These are phyloP conservation scores for Clathrospora elynae DNA, from an alignment of 2,329 filamentous ascomycete species.

Conservation along the genomic window DNA sequence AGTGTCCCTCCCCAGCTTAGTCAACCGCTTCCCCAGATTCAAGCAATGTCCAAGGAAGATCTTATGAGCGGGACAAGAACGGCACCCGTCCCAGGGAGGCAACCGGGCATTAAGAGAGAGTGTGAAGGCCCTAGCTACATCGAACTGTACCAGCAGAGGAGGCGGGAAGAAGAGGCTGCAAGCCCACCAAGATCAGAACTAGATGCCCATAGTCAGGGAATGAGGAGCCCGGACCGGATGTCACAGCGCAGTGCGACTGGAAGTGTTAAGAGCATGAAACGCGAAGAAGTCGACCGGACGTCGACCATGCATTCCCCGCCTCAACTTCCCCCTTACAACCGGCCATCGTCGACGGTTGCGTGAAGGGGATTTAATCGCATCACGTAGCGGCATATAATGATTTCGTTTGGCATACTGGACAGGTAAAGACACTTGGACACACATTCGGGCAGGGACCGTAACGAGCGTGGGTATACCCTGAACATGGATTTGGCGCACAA, in stretches of 20 bases:
- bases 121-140: slow-evolving; percentile 34
- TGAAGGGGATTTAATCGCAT: too few relatives aligned
- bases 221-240: slow-evolving; percentile 40
- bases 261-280: slow-evolving; percentile 44
- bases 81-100: slow-evolving; percentile 38
- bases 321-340: slow-evolving; percentile 19
- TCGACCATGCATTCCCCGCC: slow-evolving; percentile 28
- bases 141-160: slow-evolving; percentile 41
- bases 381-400: too few relatives aligned
- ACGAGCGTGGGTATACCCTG: slow-evolving; percentile 25
- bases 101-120: slow-evolving; percentile 39
- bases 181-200: slow-evolving; percentile 27
- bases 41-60: slow-evolving; percentile 41
- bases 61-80: slow-evolving; percentile 45
- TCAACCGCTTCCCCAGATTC: slow-evolving; percentile 41
- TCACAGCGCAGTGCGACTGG: slow-evolving; percentile 44
- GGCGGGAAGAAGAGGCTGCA: slow-evolving; percentile 35
- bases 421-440: slow-evolving; percentile 9
- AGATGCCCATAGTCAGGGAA: slow-evolving; percentile 36
- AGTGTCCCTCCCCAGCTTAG: slow-evolving; percentile 46
- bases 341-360: slow-evolving; percentile 10
- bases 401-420: too few relatives aligned
- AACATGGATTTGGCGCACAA: slow-evolving; percentile 15
- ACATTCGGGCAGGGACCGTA: slow-evolving; percentile 38
- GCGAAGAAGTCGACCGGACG: slow-evolving; percentile 35